Evolutionary conservation across 192 early-diverging fungal genomes (phyloP).

Genomic region (Backusella macrospora): DNA sequence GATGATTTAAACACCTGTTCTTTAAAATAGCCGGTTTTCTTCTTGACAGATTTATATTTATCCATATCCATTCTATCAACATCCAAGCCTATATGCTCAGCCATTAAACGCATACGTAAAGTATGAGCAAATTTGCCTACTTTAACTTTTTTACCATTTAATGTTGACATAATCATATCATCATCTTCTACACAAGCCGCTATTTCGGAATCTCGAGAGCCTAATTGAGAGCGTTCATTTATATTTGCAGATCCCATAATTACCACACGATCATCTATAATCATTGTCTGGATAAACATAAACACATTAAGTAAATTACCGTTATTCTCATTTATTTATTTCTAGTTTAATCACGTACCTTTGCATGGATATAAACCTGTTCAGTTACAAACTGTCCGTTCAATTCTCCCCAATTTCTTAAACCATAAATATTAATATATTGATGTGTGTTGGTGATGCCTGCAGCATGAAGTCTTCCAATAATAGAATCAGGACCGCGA

Average conservation of each 20-base stretch:
- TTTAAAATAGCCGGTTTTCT: neutral
- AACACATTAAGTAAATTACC: neutral
- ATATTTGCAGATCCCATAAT: constrained; percentile 89
- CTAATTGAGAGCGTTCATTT: constrained; percentile 85
- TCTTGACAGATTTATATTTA: neutral
- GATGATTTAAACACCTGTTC: neutral
- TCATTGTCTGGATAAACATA: constrained; percentile 52
- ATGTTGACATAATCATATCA: constrained; percentile 62
- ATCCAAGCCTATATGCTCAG: constrained; percentile 74
- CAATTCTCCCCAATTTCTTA: constrained; percentile 74
- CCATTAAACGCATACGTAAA: constrained; percentile 72
- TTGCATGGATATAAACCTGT: constrained; percentile 87
- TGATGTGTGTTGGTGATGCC: constrained; percentile 54
- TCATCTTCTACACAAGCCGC: constrained; percentile 71
- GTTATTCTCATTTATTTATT: neutral
- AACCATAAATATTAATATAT: constrained; percentile 78
- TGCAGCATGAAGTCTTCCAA: constrained; percentile 56
- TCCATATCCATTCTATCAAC: constrained; percentile 25
- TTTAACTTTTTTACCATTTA: constrained; percentile 70
- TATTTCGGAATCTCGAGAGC: constrained; percentile 81
- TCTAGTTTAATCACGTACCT: constrained; percentile 45
- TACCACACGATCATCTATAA: constrained; percentile 81
- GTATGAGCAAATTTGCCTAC: constrained; percentile 74
- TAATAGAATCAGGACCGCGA: constrained; percentile 74
- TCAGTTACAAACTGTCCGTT: constrained; percentile 69